Evolutionary conservation across 2,329 filamentous ascomycete species (phyloP), one percentile per base, ranked within the genome.

Genomic region (Aspergillus fijiensis): DNA sequence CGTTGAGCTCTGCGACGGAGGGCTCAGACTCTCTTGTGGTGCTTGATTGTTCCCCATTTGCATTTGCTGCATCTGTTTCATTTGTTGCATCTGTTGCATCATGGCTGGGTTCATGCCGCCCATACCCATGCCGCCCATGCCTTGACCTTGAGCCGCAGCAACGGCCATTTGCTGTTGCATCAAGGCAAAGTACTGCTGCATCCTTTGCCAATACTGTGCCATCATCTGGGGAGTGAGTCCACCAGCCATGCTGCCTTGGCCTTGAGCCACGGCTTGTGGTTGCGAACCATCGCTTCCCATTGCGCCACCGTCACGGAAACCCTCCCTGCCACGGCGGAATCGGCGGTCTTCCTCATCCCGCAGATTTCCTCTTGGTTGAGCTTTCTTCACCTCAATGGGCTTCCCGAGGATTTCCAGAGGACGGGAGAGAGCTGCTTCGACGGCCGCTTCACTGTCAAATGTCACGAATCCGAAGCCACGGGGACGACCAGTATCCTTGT

Each of bases 391-490:
- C 75, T 99, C 95, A 68, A 99, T 98, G 2, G 90, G 88, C 79
- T 99, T 99, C 61, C 93, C 92, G 64, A 96, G 89, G 61, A 99
- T 98, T 73, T 95, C 91, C 12, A 99, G 84, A 16, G 92, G 90
- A 23, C 88, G 85, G 58, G 89, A 87, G 49, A 99, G 86, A 62
- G 93, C 96, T 35, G 91, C 90, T 65, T 99, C 95, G 49, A 99
- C 95, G 19, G 95, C 95, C 16, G 91, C 88, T 71, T 99, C 95
- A 67, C 89, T 96, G 77, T 99, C 95, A 69, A 99, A 99, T 0
- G 95, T 99, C 56, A 99, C 95, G 75, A 99, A 99, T 14, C 95
- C 95, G 71, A 99, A 99, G 1, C 95, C 95, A 72, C 95, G 86
- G 2, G 95, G 95, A 47, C 95, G 87, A n/a, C 95, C 95, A 0